Evolutionary conservation across 225 moss, liverwort and hornwort species (phyloP).

Genomic region (Physcomitrium patens): DNA sequence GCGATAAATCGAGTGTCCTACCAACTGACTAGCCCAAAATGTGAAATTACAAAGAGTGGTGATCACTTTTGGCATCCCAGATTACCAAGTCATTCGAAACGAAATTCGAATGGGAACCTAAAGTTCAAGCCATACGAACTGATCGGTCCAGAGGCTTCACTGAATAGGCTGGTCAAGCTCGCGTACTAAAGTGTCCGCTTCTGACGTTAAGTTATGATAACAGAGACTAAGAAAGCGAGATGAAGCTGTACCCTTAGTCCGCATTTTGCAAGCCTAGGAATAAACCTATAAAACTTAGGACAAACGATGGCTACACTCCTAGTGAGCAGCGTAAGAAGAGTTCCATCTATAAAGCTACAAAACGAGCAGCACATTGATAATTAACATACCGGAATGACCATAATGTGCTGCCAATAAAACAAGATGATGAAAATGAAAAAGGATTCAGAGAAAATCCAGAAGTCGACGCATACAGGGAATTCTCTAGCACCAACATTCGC

Average conservation of each 20-base stretch:
- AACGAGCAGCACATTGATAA: conserved; percentile 7
- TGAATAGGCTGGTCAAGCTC: conserved; percentile 28
- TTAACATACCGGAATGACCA: background rate
- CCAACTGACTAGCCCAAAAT: conserved; percentile 3
- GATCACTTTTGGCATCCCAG: background rate
- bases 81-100: background rate
- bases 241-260: conserved; percentile 12
- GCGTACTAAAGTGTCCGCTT: conserved; percentile 16
- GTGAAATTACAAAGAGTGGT: background rate
- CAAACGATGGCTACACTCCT: conserved; percentile 30
- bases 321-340: conserved; percentile 18
- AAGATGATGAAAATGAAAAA: conserved; percentile 10
- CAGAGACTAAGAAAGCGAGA: background rate
- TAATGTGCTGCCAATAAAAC: conserved; percentile 16
- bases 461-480: conserved; percentile 3
- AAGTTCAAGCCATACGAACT: conserved; percentile 17
- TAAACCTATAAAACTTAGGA: conserved; percentile 34
- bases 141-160: conserved; percentile 23
- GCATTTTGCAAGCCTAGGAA: conserved; percentile 11
- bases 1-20: conserved; percentile 15
- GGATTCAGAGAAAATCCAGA: conserved; percentile 21
- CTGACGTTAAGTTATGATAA: background rate
- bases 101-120: conserved; percentile 1
- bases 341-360: conserved; percentile 17
- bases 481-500: conserved; percentile 7